Base-by-base conservation (phyloP, 2,329 filamentous ascomycete species). In the Sporothrix sp. region DNA sequence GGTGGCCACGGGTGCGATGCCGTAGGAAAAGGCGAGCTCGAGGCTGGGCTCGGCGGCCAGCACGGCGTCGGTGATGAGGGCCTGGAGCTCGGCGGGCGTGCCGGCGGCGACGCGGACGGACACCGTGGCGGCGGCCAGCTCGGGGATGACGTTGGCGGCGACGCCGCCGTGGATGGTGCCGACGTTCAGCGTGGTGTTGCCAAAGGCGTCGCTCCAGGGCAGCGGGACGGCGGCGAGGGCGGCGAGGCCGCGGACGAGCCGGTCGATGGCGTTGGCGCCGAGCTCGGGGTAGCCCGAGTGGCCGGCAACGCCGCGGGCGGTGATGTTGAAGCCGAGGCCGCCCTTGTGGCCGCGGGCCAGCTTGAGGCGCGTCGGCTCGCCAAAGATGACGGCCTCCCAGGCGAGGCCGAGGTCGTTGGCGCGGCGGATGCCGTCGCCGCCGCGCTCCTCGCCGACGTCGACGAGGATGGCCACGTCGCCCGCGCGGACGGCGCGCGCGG, bases 261-360 rank as follows among this genome's bases (percentile, higher is more conserved):
- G 74, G 55, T 88, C 85, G 60, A 89, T 93, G 7, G 93, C 93
- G 56, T 82, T 91, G 60, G 84, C 80, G 3, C 90, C 91, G 6
- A 95, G 73, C 82, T 86, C 90, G 0, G 93, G 91, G 63, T 98
- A 97, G 3, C 91, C 93, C 7, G 84, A 90, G 68, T 98, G 93
- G 1, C 86, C 88, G 0, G 76, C 86, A 54, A 82, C 83, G 27
- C 91, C 91, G 35, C 74, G 76, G 0, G 85, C 85, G 10, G 71
- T 71, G 52, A 97, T 60, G 3, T 73, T 69, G 60, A 89, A 84
- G 39, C 76, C 75, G 3, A 89, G 65, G 52, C 82, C 85, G 33
- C 93, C 91, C 70, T 98, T 97, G 73, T 97, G 91, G 2, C 91
- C 93, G 50, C 86, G 83, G 0, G 88, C 89, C 18, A 97, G 82